Base-by-base conservation (phyloP, 148 eudicot species). In the Amaranthus cruentus region DNA sequence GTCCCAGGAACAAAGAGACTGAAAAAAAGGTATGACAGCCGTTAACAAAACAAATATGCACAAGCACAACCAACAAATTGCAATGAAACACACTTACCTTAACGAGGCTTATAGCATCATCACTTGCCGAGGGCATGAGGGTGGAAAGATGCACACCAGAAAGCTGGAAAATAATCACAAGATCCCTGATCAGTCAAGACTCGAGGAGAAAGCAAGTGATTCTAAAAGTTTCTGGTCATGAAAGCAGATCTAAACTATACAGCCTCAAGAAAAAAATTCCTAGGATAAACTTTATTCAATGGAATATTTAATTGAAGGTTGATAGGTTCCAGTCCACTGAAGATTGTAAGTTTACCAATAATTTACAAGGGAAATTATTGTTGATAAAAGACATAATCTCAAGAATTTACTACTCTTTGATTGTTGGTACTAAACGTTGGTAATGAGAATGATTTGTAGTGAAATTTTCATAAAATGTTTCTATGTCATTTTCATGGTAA, bases 1-100 rank as follows among this genome's bases (percentile, higher is more conserved):
- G 76, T 94, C 81, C 81, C 82, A 79, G 1, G 96, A 88, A 82
- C 97, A 94, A 49, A 94, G 98, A 6, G 85, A 84, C 96, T 91
- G 66, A 9, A 78, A 55, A 38, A 28, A 47, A 55, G 51, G 43
- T 58, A 14, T 13, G 10, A 63, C 4, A 64, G 38, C 44, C 66
- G 76, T 58, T 14, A 60, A n/a, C 3, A n/a, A 60, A 12, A 21
- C 13, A 14, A 50, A 55, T 44, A 53, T 3, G 38, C 21, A 51
- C 18, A 46, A 28, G 28, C 14, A 43, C 38, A 66, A 14, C 66
- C 76, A 14, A 65, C 7, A 47, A 53, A 5, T 14, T 15, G 6
- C n/a, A 12, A 13, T 4, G 11, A 46, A 46, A 1, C 14, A 4
- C 55, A 67, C 85, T 82, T 76, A 91, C 97, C 49, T 79, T 75